These are phyloP conservation scores for Thamnidium elegans DNA, from an alignment of 192 early-diverging fungal genomes.

Conservation along the genomic window DNA sequence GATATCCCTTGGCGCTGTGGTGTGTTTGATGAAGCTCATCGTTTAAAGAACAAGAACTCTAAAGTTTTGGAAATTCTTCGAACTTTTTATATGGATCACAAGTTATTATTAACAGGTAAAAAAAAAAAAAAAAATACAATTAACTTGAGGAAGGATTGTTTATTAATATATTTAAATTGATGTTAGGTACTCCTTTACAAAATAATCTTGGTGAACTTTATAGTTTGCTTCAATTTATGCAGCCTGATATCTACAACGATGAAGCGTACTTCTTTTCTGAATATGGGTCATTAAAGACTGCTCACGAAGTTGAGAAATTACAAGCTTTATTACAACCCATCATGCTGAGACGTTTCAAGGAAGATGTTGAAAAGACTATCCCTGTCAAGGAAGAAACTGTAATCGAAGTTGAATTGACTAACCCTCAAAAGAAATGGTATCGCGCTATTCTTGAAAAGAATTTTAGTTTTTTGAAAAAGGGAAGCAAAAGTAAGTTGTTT, in stretches of 20 bases:
- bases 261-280: constrained; percentile 66
- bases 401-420: constrained; percentile 83
- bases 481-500: constrained; percentile 56
- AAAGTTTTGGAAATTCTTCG: constrained; percentile 77
- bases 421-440: constrained; percentile 83
- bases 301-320: constrained; percentile 74
- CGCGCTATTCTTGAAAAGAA: constrained; percentile 81
- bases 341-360: constrained; percentile 84
- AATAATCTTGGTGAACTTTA: constrained; percentile 82
- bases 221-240: constrained; percentile 77
- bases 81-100: constrained; percentile 73
- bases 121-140: too few species aligned
- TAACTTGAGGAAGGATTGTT: too few species aligned
- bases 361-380: constrained; percentile 86
- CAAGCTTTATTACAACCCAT: constrained; percentile 78
- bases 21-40: constrained; percentile 85
- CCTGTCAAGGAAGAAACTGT: constrained; percentile 91
- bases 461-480: constrained; percentile 78
- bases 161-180: too few species aligned
- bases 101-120: constrained; percentile 71
- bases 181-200: constrained; percentile 74
- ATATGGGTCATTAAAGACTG: constrained; percentile 66
- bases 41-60: constrained; percentile 81
- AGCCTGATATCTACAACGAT: constrained; percentile 67
- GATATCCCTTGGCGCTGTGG: constrained; percentile 69